Evolutionary conservation across 805 yeast genomes (phyloP).

Genomic region (Cyberlindnera amylophila): DNA sequence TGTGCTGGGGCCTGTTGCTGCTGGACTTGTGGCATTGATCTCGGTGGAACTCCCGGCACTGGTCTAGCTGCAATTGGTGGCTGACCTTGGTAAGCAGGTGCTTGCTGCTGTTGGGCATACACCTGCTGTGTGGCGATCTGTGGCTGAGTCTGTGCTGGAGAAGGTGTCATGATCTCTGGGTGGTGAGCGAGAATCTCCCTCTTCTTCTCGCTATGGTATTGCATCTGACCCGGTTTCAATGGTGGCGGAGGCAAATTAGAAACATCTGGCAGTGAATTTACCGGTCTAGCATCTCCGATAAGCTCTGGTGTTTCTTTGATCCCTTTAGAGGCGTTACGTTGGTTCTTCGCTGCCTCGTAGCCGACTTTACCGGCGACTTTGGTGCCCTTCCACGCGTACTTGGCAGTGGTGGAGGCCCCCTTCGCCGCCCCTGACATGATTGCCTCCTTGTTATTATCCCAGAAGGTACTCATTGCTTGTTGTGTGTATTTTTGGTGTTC

Average conservation of each 20-base stretch:
- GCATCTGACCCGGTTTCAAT: conserved; percentile 34
- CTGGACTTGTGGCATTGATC: not conserved
- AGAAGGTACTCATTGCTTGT: conserved; percentile 27
- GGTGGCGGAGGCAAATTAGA: conserved; percentile 37
- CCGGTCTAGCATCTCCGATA: conserved; percentile 12
- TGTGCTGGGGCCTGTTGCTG: not conserved
- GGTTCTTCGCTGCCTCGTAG: conserved; percentile 36
- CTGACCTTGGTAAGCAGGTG: no score
- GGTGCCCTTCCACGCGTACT: conserved; percentile 35
- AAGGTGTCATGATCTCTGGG: conserved; percentile 6
- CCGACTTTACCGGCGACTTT: conserved; percentile 39
- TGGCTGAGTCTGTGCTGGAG: conserved; percentile 3
- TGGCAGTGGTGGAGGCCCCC: conserved; percentile 36
- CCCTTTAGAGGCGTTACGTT: conserved; percentile 2
- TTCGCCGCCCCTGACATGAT: conserved; percentile 33
- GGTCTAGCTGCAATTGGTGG: not conserved
- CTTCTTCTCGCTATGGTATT: conserved; percentile 26
- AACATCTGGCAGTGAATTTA: conserved; percentile 15
- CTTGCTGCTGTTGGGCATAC: conserved; percentile 3
- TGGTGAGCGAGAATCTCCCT: not conserved
- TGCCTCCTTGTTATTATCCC: conserved; percentile 40
- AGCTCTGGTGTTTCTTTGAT: conserved; percentile 8
- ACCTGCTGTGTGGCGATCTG: conserved; percentile 1
- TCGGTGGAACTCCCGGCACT: not conserved
- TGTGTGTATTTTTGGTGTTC: not conserved